These are phyloP conservation scores for Candida wancherniae DNA, from an alignment of 805 yeast genomes.

Conservation along the genomic window DNA sequence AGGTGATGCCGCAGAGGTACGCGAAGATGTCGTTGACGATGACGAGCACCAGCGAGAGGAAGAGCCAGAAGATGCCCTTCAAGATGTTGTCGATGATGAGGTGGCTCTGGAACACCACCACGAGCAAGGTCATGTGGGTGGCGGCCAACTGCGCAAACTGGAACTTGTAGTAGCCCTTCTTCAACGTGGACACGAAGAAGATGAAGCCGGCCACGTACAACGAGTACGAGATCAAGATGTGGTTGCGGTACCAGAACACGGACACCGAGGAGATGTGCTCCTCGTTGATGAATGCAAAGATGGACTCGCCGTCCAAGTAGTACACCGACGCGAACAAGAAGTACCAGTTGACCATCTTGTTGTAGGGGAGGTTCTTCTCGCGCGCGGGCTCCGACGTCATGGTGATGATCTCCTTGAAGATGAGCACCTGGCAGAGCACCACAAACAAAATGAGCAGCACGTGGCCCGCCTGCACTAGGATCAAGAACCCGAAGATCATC, in stretches of 20 bases:
- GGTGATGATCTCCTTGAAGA: constrained; percentile 87
- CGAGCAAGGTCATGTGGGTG: constrained; percentile 86
- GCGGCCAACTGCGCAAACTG: constrained; percentile 92
- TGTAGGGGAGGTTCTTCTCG: constrained; percentile 77
- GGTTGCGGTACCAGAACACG: constrained; percentile 65
- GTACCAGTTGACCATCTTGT: constrained; percentile 88
- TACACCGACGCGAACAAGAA: constrained; percentile 82
- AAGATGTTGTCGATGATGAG: constrained; percentile 84
- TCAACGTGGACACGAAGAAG: constrained; percentile 81
- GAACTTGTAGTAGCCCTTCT: constrained; percentile 83
- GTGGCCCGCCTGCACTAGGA: constrained; percentile 78
- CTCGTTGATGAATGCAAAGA: constrained; percentile 62
- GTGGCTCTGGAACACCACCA: constrained; percentile 93
- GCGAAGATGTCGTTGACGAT: constrained; percentile 95
- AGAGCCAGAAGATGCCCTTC: constrained; percentile 90
- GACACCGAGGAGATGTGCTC: constrained; percentile 48
- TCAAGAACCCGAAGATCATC: constrained; percentile 67
- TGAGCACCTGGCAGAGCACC: constrained; percentile 68
- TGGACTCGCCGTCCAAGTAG: constrained; percentile 81
- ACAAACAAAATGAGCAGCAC: constrained; percentile 71
- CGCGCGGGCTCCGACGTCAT: constrained; percentile 80
- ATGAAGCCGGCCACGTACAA: constrained; percentile 84
- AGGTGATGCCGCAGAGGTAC: constrained; percentile 92
- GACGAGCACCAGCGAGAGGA: constrained; percentile 86
- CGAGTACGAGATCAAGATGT: constrained; percentile 77